Conservation (phyloP, 176 grass and related monocot species). For the Luzula sylvatica region DNA sequence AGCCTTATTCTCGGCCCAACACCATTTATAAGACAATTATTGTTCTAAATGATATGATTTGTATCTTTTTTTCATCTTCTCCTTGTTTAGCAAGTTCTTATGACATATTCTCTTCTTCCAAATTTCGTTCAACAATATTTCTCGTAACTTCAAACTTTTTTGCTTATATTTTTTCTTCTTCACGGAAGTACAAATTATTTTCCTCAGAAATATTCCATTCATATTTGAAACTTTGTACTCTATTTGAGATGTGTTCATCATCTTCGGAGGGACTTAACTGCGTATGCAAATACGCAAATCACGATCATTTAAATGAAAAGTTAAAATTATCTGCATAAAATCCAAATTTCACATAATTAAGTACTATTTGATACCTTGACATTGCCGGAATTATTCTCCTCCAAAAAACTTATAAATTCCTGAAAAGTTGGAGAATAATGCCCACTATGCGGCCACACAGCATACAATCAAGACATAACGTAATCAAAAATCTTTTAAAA, state of each 20-base stretch:
- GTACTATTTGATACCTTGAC: slow-evolving; percentile 39
- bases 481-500: background rate
- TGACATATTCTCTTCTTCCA: slow-evolving; percentile 8
- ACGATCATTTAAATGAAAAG: too few relatives aligned
- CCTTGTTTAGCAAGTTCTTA: slow-evolving; percentile 3
- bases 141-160: slow-evolving; percentile 16
- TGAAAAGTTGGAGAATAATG: slow-evolving; percentile 86
- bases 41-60: slow-evolving; percentile 77
- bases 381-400: slow-evolving; percentile 48
- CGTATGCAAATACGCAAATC: too few relatives aligned
- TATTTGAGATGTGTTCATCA: slow-evolving; percentile 34
- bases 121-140: slow-evolving; percentile 16
- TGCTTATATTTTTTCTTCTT: slow-evolving; percentile 14
- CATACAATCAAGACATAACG: slow-evolving; percentile 24
- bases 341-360: too few relatives aligned
- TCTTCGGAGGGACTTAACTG: slow-evolving; percentile 55
- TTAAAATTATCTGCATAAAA: too few relatives aligned
- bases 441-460: slow-evolving; percentile 86
- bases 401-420: slow-evolving; percentile 74
- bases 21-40: slow-evolving; percentile 74
- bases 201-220: slow-evolving; percentile 17
- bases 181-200: background rate
- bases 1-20: slow-evolving; percentile 51
- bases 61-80: slow-evolving; percentile 38
- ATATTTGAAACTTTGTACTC: slow-evolving; percentile 16